Base-by-base conservation (phyloP, 2,329 filamentous ascomycete species). In the Aspergillus uvarum region DNA sequence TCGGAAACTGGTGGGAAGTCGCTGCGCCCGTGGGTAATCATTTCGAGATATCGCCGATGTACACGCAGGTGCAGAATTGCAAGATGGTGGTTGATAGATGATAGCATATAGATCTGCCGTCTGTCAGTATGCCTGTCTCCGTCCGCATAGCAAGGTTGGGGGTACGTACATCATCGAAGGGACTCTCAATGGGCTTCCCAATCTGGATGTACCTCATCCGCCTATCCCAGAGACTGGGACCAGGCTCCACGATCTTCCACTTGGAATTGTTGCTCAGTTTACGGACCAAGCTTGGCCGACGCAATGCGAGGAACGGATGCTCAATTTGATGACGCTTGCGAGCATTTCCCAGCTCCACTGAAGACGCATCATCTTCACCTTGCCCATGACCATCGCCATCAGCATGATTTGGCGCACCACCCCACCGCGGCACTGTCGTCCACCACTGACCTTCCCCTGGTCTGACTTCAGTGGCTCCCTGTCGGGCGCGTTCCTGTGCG, bases 51-150 rank as follows among this genome's bases (percentile, higher is more conserved):
- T 21, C 79, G 75, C 24, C 75, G 74, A 69, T 87, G 85, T 49
- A 88, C 78, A 32, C 80, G 82, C 51, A 88, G 76, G 64, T 83
- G 84, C 55, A 88, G 70, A 51, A 88, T 80, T 58, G 82, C 81
- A 62, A 87, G 77, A 65, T 88, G 86, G 72, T 87, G 85, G 69
- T 87, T 87, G 63, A 87, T 76, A 24, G 83, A 83, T 12, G 85
- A 87, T 51, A 87, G 67, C 78, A 87, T 81, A 72, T 84, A 87
- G 54, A 87, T 80, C 83, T 87, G 66, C 48, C 11, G 50, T 32
- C 38, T 47, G 61, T 59, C 42, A 58, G 54, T 57, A 22, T 24
- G 12, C 50, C 44, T 22, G 57, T 59, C 21, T 26, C 14, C 35
- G 38, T 24, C 16, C 4, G 26, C 32, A 29, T 8, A 52, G 16